Percentiles rank a stretch among this genome's conserved stretches.
Evolutionary conservation across 352 stramenopile genomes (phyloP).

Genomic region (Globisporangium takayamanum): DNA sequence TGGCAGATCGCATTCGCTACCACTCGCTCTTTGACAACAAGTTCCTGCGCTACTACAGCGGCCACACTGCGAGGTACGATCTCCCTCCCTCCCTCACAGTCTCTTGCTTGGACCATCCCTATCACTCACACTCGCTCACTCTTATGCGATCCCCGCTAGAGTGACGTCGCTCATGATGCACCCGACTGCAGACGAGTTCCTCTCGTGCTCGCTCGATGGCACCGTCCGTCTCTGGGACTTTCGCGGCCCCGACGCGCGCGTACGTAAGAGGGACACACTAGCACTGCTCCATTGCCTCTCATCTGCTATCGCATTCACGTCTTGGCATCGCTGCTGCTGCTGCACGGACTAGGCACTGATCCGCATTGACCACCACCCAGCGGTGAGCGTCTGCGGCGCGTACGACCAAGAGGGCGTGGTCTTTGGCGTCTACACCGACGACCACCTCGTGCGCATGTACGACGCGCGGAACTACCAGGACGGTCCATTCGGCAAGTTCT

Average conservation of each 20-base stretch:
- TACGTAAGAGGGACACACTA: slow-evolving; percentile 10
- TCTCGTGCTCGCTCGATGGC: slow-evolving; percentile 73
- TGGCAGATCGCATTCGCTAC: slow-evolving; percentile 74
- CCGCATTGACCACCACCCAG: slow-evolving; percentile 50
- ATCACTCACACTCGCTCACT: background rate
- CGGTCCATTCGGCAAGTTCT: slow-evolving; percentile 85
- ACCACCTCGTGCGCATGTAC: slow-evolving; percentile 86
- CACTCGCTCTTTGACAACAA: slow-evolving; percentile 88
- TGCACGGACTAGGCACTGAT: slow-evolving; percentile 38
- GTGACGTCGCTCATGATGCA: slow-evolving; percentile 85
- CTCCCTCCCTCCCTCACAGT: background rate
- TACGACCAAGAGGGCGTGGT: slow-evolving; percentile 84
- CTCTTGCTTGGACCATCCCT: too few relatives aligned
- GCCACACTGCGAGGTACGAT: slow-evolving; percentile 62
- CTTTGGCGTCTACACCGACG: slow-evolving; percentile 81
- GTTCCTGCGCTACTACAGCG: slow-evolving; percentile 83
- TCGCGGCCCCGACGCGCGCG: slow-evolving; percentile 50
- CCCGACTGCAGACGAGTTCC: slow-evolving; percentile 76
- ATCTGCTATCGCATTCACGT: background rate
- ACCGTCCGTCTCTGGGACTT: slow-evolving; percentile 81
- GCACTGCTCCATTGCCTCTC: slow-evolving; percentile 1
- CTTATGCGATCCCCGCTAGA: slow-evolving; percentile 16
- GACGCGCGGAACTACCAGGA: slow-evolving; percentile 85
- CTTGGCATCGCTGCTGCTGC: background rate
- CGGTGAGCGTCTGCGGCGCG: slow-evolving; percentile 55